Percentiles rank a stretch among this genome's conserved stretches.
phyloP scores from a whole-genome alignment of 2,329 filamentous ascomycete species.

The Pseudocercospora ulei region DNA sequence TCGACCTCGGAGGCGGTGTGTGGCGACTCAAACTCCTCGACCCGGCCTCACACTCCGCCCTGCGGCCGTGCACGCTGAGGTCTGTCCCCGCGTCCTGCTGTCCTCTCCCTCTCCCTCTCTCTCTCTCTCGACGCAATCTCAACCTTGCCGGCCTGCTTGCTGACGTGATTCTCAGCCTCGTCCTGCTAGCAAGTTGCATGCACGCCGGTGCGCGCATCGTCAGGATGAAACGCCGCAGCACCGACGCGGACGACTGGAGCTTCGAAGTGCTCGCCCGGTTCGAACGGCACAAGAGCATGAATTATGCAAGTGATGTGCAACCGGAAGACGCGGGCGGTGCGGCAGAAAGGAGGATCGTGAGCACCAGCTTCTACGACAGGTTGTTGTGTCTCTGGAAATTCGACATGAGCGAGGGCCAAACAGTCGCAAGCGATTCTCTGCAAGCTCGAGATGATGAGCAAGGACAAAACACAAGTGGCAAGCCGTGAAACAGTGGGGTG shows the following conservation, averaged over 20 bases:
- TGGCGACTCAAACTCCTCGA: constrained; percentile 67
- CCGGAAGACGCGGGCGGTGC: constrained; percentile 27
- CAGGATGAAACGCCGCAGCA: constrained; percentile 36
- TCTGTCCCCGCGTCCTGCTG: constrained; percentile 10
- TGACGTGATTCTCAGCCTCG: constrained; percentile 31
- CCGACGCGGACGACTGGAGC: constrained; percentile 41
- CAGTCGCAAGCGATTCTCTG: neutral
- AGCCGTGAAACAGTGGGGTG: constrained; percentile 6
- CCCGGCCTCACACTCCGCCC: constrained; percentile 9
- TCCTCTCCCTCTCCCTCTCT: constrained; percentile 3
- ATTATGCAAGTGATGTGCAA: constrained; percentile 72
- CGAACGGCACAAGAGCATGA: constrained; percentile 86
- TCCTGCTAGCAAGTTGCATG: constrained; percentile 85
- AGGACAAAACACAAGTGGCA: too few relatives aligned
- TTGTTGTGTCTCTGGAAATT: constrained; percentile 56
- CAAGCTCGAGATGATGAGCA: too few relatives aligned
- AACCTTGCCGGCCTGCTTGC: too few relatives aligned
- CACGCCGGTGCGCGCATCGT: constrained; percentile 70
- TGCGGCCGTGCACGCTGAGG: constrained; percentile 11
- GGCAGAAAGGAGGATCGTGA: constrained; percentile 45
- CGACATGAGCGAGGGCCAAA: constrained; percentile 6
- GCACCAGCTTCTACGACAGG: constrained; percentile 69
- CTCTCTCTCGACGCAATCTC: constrained; percentile 15
- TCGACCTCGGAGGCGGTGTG: constrained; percentile 66
- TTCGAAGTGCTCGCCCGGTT: constrained; percentile 62